Conservation (phyloP, 2,329 filamentous ascomycete species). For the Lasiodiplodia sp. region DNA sequence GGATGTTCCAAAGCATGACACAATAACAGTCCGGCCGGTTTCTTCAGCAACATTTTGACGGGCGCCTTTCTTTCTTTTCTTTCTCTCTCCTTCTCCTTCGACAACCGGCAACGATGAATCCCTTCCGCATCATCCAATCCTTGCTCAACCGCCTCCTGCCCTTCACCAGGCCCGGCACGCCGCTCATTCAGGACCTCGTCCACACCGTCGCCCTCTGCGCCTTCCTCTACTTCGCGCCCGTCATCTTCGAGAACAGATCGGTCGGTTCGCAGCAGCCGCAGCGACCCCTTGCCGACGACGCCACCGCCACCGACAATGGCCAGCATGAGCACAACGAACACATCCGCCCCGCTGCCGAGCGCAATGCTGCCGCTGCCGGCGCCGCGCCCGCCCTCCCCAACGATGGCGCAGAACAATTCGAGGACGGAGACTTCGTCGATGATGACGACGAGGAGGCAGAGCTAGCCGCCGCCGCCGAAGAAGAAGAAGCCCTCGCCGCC, state of each 20-base stretch:
- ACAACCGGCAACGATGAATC: conserved; percentile 1
- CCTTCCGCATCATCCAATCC: conserved; percentile 22
- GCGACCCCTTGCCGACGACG: neutral
- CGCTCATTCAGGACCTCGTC: conserved; percentile 55
- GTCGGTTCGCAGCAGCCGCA: neutral
- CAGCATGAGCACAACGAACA: neutral
- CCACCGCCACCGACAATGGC: neutral
- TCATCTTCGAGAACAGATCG: conserved; percentile 46
- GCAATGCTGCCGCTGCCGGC: neutral
- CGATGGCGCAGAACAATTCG: conserved; percentile 7
- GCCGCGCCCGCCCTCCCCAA: neutral
- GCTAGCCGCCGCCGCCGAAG: neutral
- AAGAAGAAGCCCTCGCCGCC: conserved; percentile 19
- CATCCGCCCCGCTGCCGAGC: neutral
- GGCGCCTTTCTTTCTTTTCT: neutral
- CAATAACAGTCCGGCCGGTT: neutral
- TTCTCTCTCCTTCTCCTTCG: neutral
- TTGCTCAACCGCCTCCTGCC: conserved; percentile 54
- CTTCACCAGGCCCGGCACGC: conserved; percentile 56
- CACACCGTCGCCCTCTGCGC: conserved; percentile 54
- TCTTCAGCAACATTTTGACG: neutral
- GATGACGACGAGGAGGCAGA: conserved; percentile 20
- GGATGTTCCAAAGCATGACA: neutral
- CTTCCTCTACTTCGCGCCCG: conserved; percentile 56
- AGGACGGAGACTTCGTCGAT: conserved; percentile 33